Evolutionary conservation across 768 basidiomycete genomes (phyloP), one percentile per base, ranked within the genome.

Genomic region (Pleurotus tuoliensis): DNA sequence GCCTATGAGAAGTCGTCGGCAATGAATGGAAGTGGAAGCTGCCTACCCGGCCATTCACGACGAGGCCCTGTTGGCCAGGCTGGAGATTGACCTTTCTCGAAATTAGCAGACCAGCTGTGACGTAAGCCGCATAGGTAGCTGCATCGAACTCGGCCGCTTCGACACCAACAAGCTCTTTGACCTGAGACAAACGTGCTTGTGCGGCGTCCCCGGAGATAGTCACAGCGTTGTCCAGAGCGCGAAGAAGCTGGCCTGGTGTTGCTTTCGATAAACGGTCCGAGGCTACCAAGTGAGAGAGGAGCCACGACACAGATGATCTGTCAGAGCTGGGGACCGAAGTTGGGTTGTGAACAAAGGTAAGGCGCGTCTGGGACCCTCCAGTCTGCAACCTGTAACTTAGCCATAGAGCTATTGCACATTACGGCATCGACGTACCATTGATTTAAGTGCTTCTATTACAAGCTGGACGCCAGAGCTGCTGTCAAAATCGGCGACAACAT

Each of bases 11-110:
- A 34, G 30, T 34, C 30, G 30, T 11, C 9, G 9, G 8, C 30
- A 34, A 34, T 34, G 30, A 9, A 34, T 2, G 30, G 30, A 34
- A 34, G 30, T 34, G 9, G 30, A 34, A 34, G 30, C 11, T 34
- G 73, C 88, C 67, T 65, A 95, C 93, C 30, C 95, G 77, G 22
- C 95, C 96, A 62, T 97, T 97, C 51, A 91, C 73, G 37, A 95
- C 58, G 38, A 98, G 57, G 0, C 80, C 90, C 18, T 75, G 75
- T 56, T 86, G 71, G 0, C 87, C 88, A 1, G 86, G 80, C 12
- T 66, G 61, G 24, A 94, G 63, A n/a, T 78, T 78, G 2, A 92
- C 62, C 51, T 81, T 79, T 24, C 82, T 74, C 2, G 76, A 75
- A 12, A 91, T 63, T 18, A 82, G 64, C 34, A 75, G 73, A 57